Percentiles rank a stretch among this genome's conserved stretches.
Conservation (phyloP, 176 grass and related monocot genomes). For the Cenchrus fungigraminus region DNA sequence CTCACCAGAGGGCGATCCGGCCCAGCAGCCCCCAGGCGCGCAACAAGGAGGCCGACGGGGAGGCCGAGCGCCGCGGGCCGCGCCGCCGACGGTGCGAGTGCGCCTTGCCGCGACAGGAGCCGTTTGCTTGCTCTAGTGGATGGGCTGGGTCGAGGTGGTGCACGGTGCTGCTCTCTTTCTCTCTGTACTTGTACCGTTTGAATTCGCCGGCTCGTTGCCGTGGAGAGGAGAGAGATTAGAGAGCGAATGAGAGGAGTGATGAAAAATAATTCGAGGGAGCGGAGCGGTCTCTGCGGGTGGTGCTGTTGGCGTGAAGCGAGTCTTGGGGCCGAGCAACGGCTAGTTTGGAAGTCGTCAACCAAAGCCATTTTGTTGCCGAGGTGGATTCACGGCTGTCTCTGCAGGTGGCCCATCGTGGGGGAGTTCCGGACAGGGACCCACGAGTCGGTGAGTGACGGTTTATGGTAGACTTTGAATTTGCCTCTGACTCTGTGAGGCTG, state of each 20-base stretch:
- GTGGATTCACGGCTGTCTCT: neutral
- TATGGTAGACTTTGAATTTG: neutral
- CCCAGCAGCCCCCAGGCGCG: neutral
- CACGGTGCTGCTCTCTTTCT: neutral
- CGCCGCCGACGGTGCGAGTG: constrained; percentile 1
- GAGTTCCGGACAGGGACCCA: neutral
- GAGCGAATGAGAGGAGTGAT: neutral
- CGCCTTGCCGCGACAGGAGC: neutral
- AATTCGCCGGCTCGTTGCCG: constrained; percentile 8
- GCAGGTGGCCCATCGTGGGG: neutral
- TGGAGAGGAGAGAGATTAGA: neutral
- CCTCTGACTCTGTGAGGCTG: no score
- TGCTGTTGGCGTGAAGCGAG: constrained; percentile 4
- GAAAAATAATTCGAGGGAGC: neutral
- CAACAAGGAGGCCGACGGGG: neutral
- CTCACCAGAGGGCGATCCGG: constrained; percentile 31
- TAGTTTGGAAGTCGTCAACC: constrained; percentile 32
- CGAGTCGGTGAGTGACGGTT: neutral
- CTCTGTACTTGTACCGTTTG: constrained; percentile 24
- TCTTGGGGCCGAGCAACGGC: neutral
- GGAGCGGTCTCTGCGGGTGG: neutral
- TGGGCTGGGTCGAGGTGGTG: neutral
- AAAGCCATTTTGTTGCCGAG: neutral
- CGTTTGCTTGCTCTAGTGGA: neutral
- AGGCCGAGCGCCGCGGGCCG: neutral